Evolutionary conservation across 257 asterid genomes (phyloP).

Genomic region (Solanum sejunctum): DNA sequence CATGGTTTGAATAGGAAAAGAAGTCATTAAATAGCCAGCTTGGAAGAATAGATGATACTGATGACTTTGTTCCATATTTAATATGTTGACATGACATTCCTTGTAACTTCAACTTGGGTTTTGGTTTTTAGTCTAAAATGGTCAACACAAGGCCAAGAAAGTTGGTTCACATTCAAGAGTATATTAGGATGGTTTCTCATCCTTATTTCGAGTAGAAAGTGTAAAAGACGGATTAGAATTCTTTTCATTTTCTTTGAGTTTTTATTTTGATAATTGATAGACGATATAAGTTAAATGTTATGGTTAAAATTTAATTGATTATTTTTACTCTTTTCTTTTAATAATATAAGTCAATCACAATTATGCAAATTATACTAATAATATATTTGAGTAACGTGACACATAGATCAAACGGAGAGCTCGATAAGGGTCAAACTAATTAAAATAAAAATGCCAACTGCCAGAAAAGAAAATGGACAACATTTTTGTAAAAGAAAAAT

Average conservation of each 20-base stretch:
- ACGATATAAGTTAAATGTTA: too few relatives aligned
- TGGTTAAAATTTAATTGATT: too few relatives aligned
- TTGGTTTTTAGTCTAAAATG: background rate
- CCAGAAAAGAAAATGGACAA: background rate
- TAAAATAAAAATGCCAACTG: too few relatives aligned
- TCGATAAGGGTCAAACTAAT: too few relatives aligned
- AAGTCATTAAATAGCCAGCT: constrained; percentile 31
- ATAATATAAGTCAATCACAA: too few relatives aligned
- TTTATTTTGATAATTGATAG: too few relatives aligned
- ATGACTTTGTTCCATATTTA: background rate
- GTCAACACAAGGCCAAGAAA: background rate
- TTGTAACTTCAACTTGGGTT: background rate
- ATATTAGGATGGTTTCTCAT: background rate
- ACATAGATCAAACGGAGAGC: too few relatives aligned
- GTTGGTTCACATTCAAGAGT: background rate
- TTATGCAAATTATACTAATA: too few relatives aligned
- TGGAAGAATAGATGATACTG: constrained; percentile 7
- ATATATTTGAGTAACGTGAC: too few relatives aligned
- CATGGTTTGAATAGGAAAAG: constrained; percentile 14
- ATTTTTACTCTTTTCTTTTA: too few relatives aligned
- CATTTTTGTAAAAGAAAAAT: background rate
- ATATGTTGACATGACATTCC: background rate
- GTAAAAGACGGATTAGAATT: too few relatives aligned
- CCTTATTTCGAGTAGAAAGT: background rate
- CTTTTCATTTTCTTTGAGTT: too few relatives aligned